These are phyloP conservation scores for Populus simonii DNA, from an alignment of 345 rosid genomes.

Conservation along the genomic window DNA sequence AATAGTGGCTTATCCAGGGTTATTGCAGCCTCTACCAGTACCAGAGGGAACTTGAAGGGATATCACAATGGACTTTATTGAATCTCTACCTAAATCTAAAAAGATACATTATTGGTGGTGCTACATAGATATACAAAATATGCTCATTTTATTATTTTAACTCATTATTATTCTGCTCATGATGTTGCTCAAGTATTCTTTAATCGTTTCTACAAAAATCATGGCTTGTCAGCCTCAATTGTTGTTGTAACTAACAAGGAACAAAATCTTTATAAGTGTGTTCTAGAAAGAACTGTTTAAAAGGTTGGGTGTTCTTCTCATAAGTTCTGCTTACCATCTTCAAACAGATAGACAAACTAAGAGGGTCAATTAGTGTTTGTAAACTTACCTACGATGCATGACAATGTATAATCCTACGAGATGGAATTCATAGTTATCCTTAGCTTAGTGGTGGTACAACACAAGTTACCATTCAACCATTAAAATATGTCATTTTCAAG, in stretches of 20 bases:
- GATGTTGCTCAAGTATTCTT: background rate
- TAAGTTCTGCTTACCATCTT: background rate
- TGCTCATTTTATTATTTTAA: background rate
- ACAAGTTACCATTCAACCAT: background rate
- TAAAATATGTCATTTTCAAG: background rate
- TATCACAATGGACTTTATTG: background rate
- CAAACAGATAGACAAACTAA: background rate
- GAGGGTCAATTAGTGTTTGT: background rate
- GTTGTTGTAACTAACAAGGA: background rate
- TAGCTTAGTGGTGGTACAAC: background rate
- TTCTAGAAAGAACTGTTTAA: background rate
- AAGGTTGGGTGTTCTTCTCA: background rate
- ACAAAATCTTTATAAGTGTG: background rate
- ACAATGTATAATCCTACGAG: background rate
- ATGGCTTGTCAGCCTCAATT: background rate
- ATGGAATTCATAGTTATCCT: background rate
- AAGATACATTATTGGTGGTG: background rate
- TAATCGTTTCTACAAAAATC: background rate
- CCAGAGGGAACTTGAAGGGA: accelerated
- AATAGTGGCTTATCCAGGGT: background rate
- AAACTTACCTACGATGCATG: background rate
- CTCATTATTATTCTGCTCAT: background rate
- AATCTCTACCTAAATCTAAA: background rate
- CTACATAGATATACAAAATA: background rate
- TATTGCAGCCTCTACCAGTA: background rate